Evolutionary conservation across 345 rosid species (phyloP), one percentile per base, ranked within the genome.

Genomic region (Moricandia moricandioides): DNA sequence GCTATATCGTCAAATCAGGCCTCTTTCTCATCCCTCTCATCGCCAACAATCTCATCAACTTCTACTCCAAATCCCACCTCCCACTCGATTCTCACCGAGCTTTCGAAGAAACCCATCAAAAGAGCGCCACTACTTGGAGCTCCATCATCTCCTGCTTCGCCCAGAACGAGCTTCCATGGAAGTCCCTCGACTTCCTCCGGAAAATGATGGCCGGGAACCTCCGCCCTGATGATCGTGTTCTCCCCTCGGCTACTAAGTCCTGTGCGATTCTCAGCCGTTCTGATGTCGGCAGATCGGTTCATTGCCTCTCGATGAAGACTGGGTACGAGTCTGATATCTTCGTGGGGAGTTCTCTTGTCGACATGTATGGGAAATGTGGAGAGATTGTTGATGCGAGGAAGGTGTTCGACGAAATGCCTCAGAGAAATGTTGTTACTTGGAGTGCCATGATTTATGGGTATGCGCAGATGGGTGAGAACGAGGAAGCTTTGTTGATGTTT

Each of bases 361-460:
- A 93, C 33, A 91, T 93, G 97, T 93, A 93, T 8, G 85, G 88
- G 0, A 93, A 91, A 68, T 94, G 96, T 56, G 87, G 95, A 52
- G 86, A 81, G 17, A 71, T 88, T 62, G 24, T 31, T 57, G 74
- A 78, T 69, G 96, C 94, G 10, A 83, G 96, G 87, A 83, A 73
- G 40, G 10, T 86, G 85, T 93, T 93, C 56, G 94, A 89, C 69
- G 87, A 84, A 87, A 93, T 93, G 97, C 93, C 98, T 31, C 80
- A 79, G 0, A 83, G 85, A 73, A 93, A 93, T 66, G 92, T 91
- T 9, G 98, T 93, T 55, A 89, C 97, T 57, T 94, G 97, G 97
- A 94, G 91, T 62, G 97, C 96, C 62, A 85, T 94, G 97, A 91
- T 94, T 43, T 85, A 83, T 73, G 97, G 95, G 76, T 89, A 89